Conservation (phyloP, 208 protist species). For the Trypanosoma caninum region DNA sequence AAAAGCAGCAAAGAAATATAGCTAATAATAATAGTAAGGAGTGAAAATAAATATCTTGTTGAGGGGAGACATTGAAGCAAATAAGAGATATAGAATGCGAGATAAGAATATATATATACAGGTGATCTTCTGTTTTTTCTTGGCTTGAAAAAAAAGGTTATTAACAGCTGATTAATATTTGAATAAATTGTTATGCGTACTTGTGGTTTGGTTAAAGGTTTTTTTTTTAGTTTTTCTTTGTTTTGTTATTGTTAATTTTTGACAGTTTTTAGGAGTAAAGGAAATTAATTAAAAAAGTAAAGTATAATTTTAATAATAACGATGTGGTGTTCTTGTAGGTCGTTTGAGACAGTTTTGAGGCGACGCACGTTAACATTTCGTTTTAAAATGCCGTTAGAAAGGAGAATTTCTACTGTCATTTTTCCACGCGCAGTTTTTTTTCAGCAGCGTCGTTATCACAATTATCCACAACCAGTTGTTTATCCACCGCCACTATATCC, state of each 20-base stretch:
- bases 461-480: conserved; percentile 10
- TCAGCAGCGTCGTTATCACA: conserved; percentile 18
- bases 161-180: background rate
- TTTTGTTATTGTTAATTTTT: no score
- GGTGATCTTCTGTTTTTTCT: background rate
- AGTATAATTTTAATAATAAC: no score
- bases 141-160: background rate
- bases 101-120: no score
- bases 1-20: no score
- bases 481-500: conserved; percentile 26
- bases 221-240: no score
- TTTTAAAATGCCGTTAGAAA: background rate
- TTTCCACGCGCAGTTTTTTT: conserved; percentile 4
- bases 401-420: conserved; percentile 14
- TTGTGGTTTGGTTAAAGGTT: no score
- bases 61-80: no score
- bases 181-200: no score
- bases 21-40: no score
- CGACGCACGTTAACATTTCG: conserved; percentile 14
- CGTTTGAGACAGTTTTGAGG: conserved; percentile 2
- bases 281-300: conserved; percentile 3
- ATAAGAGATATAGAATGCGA: no score
- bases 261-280: no score
- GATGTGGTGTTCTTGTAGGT: conserved; percentile 18
- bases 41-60: no score